phyloP scores from a whole-genome alignment of 163 green algal genomes.

The Volvox carteri region DNA sequence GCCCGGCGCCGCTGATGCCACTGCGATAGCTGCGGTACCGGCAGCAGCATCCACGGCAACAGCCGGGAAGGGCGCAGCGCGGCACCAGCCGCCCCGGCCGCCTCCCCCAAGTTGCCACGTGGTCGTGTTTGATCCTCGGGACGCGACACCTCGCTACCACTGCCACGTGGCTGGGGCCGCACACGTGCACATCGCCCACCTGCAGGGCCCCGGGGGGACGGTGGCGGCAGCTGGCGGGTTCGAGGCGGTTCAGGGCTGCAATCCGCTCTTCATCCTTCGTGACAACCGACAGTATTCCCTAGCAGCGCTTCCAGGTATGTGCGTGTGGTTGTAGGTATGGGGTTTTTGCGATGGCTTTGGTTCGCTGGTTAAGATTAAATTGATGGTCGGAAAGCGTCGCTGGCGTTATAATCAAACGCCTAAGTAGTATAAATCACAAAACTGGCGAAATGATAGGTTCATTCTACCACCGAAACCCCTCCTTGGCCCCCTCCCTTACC shows the following conservation, averaged over 20 bases:
- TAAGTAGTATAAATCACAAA: too few relatives aligned
- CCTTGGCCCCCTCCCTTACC: too few relatives aligned
- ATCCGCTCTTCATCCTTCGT: constrained; percentile 74
- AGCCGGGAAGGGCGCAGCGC: not conserved
- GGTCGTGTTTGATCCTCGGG: constrained; percentile 69
- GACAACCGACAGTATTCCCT: constrained; percentile 68
- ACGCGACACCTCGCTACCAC: constrained; percentile 52
- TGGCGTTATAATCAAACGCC: too few relatives aligned
- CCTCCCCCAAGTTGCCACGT: constrained; percentile 57
- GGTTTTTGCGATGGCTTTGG: too few relatives aligned
- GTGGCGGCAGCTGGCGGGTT: constrained; percentile 1
- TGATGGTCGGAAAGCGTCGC: too few relatives aligned
- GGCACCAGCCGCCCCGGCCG: constrained; percentile 20
- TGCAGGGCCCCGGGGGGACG: constrained; percentile 44
- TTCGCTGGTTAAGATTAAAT: too few relatives aligned
- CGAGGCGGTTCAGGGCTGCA: constrained; percentile 7
- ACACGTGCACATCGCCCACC: constrained; percentile 63
- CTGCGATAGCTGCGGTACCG: not conserved
- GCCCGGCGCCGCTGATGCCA: not conserved
- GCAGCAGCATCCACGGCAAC: constrained; percentile 1
- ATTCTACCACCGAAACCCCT: too few relatives aligned
- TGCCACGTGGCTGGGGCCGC: constrained; percentile 54
- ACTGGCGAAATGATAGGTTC: too few relatives aligned
- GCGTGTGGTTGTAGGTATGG: too few relatives aligned
- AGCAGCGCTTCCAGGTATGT: constrained; percentile 1